Base-by-base conservation (phyloP, 108 stramenopile genomes). In the Cyclotella baltica region DNA sequence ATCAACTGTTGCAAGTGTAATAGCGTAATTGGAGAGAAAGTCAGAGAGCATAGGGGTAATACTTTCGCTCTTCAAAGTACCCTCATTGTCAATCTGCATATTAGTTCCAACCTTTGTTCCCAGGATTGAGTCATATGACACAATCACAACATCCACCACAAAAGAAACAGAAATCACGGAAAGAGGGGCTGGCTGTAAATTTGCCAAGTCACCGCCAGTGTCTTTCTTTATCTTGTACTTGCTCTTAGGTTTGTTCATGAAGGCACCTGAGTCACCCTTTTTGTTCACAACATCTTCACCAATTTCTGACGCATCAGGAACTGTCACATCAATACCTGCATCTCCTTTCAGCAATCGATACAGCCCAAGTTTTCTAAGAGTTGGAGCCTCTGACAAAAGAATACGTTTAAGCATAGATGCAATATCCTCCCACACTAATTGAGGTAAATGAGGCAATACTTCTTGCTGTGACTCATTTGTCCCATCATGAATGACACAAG, bases 281-380 rank as follows among this genome's bases (percentile, higher is more conserved):
- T 59, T 46, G 37, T 37, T 36, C 47, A 74, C 37, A 30, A 20
- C 18, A n/a, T 72, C 52, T 30, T 72, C 65, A 8, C 30, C 53
- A 31, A 48, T 62, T 22, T 25, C 47, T 13, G 27, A n/a, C 58
- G 64, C 34, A 28, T 62, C 36, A 10, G 75, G 38, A 22, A 53
- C 74, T 36, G 37, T 38, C 1, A 75, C 61, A 25, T 64, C 22
- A 11, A 90, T 71, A 22, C 88, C 83, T 19, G 87, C 78, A 52
- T 87, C 51, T 13, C 86, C 89, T 62, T 73, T 84, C 34, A 92
- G 69, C 29, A 96, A 75, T 51, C 92, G 83, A 75, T 83, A 90
- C n/a, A 93, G 66, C 0, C 81, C 89, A 34, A 92, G 81, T 75
- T 96, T 96, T 0, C 92, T 85, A 20, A 93, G 47, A 1, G 86